Conservation (phyloP, 139 green algal species). For the Coelastrella sp. region DNA sequence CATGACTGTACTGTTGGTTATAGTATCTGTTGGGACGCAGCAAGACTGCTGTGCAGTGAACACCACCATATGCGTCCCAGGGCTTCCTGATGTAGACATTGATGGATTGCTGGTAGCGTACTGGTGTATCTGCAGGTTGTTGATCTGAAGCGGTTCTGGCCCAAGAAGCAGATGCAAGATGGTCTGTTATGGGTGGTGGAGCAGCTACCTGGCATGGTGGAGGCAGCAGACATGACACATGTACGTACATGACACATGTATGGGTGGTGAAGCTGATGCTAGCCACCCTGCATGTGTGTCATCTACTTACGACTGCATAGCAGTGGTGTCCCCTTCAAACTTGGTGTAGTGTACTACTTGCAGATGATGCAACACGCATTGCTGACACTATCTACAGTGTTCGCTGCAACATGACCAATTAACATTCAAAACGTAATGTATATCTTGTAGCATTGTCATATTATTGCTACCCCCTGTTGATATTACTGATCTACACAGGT, state of each 20-base stretch:
- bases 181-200: constrained; percentile 80
- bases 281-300: not conserved
- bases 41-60: no score
- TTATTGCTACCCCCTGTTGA: not conserved
- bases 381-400: no score
- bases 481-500: constrained; percentile 7
- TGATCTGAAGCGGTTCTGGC: constrained; percentile 68
- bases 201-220: constrained; percentile 70
- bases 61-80: no score
- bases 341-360: no score
- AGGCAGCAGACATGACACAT: constrained; percentile 58
- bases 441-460: not conserved
- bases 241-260: not conserved
- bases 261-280: not conserved
- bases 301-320: not conserved
- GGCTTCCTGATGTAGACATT: no score
- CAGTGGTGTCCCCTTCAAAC: no score
- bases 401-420: no score
- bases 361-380: no score
- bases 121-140: constrained; percentile 34
- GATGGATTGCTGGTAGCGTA: not conserved
- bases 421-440: no score
- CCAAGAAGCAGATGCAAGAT: constrained; percentile 55
- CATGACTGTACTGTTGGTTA: no score
- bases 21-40: no score